Evolutionary conservation across 2,329 filamentous ascomycete species (phyloP).

Genomic region (Uncinocarpus reesii): DNA sequence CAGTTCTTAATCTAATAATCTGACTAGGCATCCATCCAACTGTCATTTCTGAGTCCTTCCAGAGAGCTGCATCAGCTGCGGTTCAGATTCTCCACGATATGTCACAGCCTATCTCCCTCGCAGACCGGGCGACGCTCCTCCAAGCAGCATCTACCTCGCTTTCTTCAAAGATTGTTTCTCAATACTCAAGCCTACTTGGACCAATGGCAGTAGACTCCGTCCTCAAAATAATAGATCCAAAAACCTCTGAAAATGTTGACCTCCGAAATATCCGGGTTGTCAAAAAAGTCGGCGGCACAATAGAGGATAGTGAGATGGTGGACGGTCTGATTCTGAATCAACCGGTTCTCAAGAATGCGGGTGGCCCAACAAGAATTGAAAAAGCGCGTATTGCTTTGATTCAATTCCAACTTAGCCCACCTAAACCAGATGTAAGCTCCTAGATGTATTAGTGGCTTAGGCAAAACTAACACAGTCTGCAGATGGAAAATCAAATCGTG

Average conservation of each 20-base stretch:
- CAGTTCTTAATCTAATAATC: not conserved
- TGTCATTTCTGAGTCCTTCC: constrained; percentile 94
- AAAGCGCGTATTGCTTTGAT: constrained; percentile 96
- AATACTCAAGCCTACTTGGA: constrained; percentile 89
- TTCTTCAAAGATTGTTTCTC: constrained; percentile 96
- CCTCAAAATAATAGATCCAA: constrained; percentile 87
- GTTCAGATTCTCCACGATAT: constrained; percentile 88
- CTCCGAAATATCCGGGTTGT: constrained; percentile 92
- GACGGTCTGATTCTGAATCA: constrained; percentile 90
- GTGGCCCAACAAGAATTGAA: constrained; percentile 84
- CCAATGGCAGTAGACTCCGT: constrained; percentile 97
- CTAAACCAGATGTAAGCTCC: constrained; percentile 72
- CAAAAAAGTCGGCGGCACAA: constrained; percentile 95
- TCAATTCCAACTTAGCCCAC: constrained; percentile 96
- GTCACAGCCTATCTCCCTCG: constrained; percentile 84
- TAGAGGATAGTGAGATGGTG: constrained; percentile 95
- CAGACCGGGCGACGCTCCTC: constrained; percentile 78
- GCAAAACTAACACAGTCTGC: constrained; percentile 18
- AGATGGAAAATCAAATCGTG: constrained; percentile 99
- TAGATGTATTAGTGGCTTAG: too few species aligned
- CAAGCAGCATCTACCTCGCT: constrained; percentile 96
- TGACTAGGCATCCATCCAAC: constrained; percentile 71
- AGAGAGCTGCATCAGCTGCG: constrained; percentile 79
- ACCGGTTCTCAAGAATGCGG: constrained; percentile 82
- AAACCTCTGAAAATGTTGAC: constrained; percentile 92